Evolutionary conservation across 805 yeast genomes (phyloP), one percentile per base, ranked within the genome.

Genomic region (Yamadazyma ubonensis): DNA sequence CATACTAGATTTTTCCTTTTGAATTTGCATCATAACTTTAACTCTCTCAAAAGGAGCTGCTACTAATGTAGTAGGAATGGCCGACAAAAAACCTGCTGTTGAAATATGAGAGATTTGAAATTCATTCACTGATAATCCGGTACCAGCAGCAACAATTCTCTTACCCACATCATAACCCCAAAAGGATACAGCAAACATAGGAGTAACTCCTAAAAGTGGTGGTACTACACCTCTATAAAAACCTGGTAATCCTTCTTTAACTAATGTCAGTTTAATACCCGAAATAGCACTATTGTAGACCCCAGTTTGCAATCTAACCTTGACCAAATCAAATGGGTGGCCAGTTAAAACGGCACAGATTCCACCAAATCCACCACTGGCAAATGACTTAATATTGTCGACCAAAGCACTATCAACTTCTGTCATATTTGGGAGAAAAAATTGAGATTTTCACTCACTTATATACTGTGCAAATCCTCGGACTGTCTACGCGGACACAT

Each of bases 21-120:
- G 84, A 8, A 87, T 74, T 64, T 91, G 99, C 75, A 91, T 73
- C 57, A 91, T 86, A 37, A 93, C 96, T 73, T 91, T 91, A 57
- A 90, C 84, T 51, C 99, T 77, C 66, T 91, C 99, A 52, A 93
- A 89, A 2, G 99, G 99, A 0, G 97, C 97, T n/a, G 97, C 96
- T 14, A 91, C 86, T 38, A 86, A 76, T 1, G 98, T 93, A 6
- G 96, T 91, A 22, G 99, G 99, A 37, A 91, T 74, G 9, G 98
- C 98, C 43, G 95, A 83, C 47, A 91, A 67, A 71, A 90, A 90
- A 8, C 99, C 99, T 8, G 99, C 99, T 2, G 90, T 75, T 9
- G 95, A 82, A 44, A 86, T 81, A 54, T 90, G 87, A 1, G 67
- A 73, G 45, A 83, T 78, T 8, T 86, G 60, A 49, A 91, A 74